A percentile compares a stretch with the other conserved stretches of the same genome.
Evolutionary conservation across 225 moss, liverwort and hornwort genomes (phyloP).

Genomic region (Polytrichum commune): DNA sequence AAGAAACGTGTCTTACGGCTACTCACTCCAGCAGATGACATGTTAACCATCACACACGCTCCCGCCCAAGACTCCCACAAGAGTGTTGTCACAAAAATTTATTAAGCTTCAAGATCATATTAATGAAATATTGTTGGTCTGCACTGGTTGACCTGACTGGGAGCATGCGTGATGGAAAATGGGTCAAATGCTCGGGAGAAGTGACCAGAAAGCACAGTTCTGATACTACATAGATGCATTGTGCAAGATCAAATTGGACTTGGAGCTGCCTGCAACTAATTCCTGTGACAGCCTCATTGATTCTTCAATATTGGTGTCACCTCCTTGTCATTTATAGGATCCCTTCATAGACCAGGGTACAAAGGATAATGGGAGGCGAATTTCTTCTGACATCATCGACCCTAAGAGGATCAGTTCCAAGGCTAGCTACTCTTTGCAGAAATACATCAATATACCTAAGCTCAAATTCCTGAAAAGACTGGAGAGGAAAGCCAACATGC

Average conservation of each 20-base stretch:
- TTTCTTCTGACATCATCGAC: too few relatives aligned
- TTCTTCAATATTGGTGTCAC: too few relatives aligned
- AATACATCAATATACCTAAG: too few relatives aligned
- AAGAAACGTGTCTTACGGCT: conserved; percentile 34
- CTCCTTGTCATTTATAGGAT: too few relatives aligned
- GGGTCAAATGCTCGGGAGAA: conserved; percentile 32
- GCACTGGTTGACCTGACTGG: conserved; percentile 20
- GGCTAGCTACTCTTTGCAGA: too few relatives aligned
- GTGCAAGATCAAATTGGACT: not conserved
- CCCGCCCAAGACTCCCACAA: conserved; percentile 30
- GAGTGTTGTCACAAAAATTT: not conserved
- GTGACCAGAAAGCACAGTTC: conserved; percentile 41
- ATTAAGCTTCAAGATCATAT: not conserved
- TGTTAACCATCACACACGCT: conserved; percentile 57
- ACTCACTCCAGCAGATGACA: conserved; percentile 42
- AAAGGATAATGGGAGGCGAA: too few relatives aligned
- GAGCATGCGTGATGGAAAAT: conserved; percentile 71
- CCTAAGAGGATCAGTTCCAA: too few relatives aligned
- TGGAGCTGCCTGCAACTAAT: too few relatives aligned
- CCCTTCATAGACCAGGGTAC: too few relatives aligned
- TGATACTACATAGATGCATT: conserved; percentile 51
- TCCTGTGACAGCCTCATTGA: too few relatives aligned
- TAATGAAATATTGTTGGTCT: not conserved
- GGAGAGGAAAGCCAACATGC: too few relatives aligned
- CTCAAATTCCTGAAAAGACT: too few relatives aligned